phyloP scores from a whole-genome alignment of 352 stramenopile species.

The Globisporangium spiculum region DNA sequence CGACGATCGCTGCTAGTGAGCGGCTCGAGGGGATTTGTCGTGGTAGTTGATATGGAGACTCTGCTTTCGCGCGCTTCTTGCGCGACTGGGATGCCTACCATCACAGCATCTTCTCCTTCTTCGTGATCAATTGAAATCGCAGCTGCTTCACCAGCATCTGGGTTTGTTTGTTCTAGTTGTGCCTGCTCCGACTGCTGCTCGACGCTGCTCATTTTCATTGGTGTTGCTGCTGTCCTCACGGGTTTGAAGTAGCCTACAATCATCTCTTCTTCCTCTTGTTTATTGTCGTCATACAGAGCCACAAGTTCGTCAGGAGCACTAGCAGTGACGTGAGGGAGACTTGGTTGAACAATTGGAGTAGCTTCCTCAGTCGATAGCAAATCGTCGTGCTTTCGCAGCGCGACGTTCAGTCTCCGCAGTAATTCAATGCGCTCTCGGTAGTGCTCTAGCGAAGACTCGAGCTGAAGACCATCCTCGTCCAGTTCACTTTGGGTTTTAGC shows the following conservation, averaged over 20 bases:
- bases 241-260: conserved; percentile 39
- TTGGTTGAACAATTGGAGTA: neutral
- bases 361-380: neutral
- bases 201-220: neutral
- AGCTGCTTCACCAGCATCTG: neutral
- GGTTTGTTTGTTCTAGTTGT: neutral
- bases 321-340: neutral
- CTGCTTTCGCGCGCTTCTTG: conserved; percentile 11
- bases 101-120: neutral
- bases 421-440: conserved; percentile 35
- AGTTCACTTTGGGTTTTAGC: neutral
- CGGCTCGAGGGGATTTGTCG: neutral
- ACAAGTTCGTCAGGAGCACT: neutral
- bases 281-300: neutral
- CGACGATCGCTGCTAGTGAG: conserved; percentile 5
- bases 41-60: neutral
- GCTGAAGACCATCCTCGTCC: neutral
- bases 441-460: conserved; percentile 20
- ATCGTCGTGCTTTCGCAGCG: conserved; percentile 27
- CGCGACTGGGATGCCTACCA: conserved; percentile 9
- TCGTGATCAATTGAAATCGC: neutral
- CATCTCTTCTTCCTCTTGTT: conserved; percentile 25
- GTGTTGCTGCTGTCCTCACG: neutral
- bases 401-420: conserved; percentile 35
- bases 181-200: neutral